These are phyloP conservation scores for Purpureocillium lavendulum DNA, from an alignment of 2,329 filamentous ascomycete species.

Conservation along the genomic window DNA sequence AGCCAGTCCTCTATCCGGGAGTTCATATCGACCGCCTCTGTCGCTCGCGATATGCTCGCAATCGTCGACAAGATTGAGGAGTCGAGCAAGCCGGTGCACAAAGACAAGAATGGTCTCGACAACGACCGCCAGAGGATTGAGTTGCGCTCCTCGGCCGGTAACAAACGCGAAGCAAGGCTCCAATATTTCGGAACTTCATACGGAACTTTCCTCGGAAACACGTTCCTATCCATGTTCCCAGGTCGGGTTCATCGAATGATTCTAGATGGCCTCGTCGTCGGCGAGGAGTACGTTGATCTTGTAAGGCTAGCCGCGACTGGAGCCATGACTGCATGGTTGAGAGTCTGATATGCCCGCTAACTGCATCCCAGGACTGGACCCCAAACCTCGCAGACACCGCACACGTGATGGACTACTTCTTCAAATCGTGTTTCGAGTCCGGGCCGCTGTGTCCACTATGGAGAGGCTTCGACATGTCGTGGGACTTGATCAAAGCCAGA, in stretches of 20 bases:
- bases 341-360: not conserved
- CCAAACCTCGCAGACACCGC: conserved; percentile 23
- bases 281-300: conserved; percentile 17
- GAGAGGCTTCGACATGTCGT: conserved; percentile 2
- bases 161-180: conserved; percentile 13
- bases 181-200: conserved; percentile 41
- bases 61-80: conserved; percentile 4
- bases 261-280: conserved; percentile 22
- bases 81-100: conserved; percentile 2
- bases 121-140: too few relatives aligned
- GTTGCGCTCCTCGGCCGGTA: too few relatives aligned
- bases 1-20: conserved; percentile 12
- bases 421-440: conserved; percentile 19
- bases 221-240: conserved; percentile 16
- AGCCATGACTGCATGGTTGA: too few relatives aligned
- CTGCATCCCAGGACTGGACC: conserved; percentile 13
- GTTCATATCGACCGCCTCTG: conserved; percentile 13
- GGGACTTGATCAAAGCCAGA: conserved; percentile 3
- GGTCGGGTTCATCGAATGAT: conserved; percentile 26
- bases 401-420: conserved; percentile 18
- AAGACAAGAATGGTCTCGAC: too few relatives aligned
- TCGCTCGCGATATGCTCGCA: conserved; percentile 8
- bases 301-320: conserved; percentile 12
- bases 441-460: conserved; percentile 5
- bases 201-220: conserved; percentile 14